Conservation (phyloP, 306 rosid genomes). For the Adenanthera pavonina region DNA sequence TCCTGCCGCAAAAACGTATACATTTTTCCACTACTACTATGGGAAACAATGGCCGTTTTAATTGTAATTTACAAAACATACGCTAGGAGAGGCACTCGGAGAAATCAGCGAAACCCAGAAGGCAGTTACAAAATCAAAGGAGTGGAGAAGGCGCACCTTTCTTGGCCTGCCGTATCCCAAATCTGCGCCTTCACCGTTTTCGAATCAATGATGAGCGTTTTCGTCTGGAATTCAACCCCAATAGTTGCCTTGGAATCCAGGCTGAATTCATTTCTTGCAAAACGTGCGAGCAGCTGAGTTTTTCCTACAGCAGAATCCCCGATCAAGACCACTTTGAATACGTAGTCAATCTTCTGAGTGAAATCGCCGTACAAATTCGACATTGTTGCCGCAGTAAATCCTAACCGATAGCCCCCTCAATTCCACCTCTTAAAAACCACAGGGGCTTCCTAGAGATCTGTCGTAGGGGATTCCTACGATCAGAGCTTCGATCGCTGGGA, state of each 20-base stretch:
- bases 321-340: conserved; percentile 89
- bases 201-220: conserved; percentile 77
- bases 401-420: conserved; percentile 21
- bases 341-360: conserved; percentile 86
- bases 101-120: background rate
- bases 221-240: conserved; percentile 94
- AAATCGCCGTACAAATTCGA: conserved; percentile 84
- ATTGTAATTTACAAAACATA: background rate
- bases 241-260: conserved; percentile 87
- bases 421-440: background rate
- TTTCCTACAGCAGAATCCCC: conserved; percentile 98
- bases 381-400: conserved; percentile 46
- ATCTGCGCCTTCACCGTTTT: conserved; percentile 88
- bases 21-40: background rate
- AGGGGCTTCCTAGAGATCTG: conserved; percentile 9
- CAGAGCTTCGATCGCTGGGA: background rate
- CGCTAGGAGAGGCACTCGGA: background rate
- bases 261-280: conserved; percentile 79
- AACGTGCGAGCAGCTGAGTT: conserved; percentile 86
- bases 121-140: background rate
- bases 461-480: background rate
- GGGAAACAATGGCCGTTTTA: background rate
- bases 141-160: conserved; percentile 55
- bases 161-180: conserved; percentile 99
- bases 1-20: background rate